These are phyloP conservation scores for Trichoderma simmonsii DNA, from an alignment of 2,329 filamentous ascomycete genomes.

Conservation along the genomic window DNA sequence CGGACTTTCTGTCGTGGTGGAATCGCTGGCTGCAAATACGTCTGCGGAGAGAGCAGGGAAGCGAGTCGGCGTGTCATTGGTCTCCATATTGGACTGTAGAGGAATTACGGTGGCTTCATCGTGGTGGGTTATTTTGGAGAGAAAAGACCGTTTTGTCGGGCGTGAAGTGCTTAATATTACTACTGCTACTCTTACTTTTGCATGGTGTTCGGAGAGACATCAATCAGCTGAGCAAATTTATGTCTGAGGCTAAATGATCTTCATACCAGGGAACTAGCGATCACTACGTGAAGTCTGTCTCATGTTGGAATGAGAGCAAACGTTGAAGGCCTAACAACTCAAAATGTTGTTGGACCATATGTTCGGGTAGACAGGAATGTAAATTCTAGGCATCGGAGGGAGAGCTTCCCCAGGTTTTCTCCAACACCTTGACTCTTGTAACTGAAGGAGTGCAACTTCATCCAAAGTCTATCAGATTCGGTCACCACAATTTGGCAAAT, in stretches of 20 bases:
- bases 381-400: background rate
- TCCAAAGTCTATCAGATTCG: background rate
- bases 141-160: background rate
- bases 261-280: background rate
- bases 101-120: background rate
- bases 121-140: background rate
- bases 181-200: background rate
- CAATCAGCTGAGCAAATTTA: background rate
- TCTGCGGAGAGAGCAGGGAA: slow-evolving; percentile 18
- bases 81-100: slow-evolving; percentile 18
- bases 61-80: slow-evolving; percentile 14
- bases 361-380: background rate
- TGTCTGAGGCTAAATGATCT: background rate
- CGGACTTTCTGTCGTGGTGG: slow-evolving; percentile 17
- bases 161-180: background rate
- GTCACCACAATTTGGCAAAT: background rate
- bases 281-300: background rate
- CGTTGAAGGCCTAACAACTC: background rate
- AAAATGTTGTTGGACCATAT: background rate
- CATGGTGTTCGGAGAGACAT: background rate
- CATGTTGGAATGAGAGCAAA: background rate
- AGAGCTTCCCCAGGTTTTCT: background rate
- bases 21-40: slow-evolving; percentile 11
- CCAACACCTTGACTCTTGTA: background rate
- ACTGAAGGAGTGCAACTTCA: background rate